Percentiles rank a stretch among this genome's conserved stretches.
These are phyloP conservation scores for Globisporangium spinosum DNA, from an alignment of 352 stramenopile genomes.

Conservation along the genomic window DNA sequence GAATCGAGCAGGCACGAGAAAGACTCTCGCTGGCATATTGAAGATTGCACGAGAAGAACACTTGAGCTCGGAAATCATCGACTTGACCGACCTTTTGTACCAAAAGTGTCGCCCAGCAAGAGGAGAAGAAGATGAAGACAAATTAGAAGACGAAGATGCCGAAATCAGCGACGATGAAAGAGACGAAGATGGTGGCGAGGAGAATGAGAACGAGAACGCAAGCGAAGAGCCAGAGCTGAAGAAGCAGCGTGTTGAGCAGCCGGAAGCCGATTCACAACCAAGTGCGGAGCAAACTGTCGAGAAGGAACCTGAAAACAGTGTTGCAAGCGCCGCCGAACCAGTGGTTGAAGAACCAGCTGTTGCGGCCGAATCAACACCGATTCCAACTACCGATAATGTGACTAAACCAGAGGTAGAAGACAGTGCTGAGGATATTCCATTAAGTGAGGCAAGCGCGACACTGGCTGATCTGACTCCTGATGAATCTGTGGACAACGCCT, in stretches of 20 bases:
- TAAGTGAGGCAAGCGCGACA: slow-evolving; percentile 18
- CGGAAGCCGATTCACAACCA: not conserved
- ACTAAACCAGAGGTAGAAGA: not conserved
- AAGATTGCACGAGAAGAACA: slow-evolving; percentile 64
- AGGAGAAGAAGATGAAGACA: slow-evolving; percentile 25
- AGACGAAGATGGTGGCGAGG: slow-evolving; percentile 18
- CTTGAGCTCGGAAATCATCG: slow-evolving; percentile 49
- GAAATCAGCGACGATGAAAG: slow-evolving; percentile 25
- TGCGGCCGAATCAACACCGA: not conserved
- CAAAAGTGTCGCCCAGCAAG: slow-evolving; percentile 53
- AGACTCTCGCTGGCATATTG: slow-evolving; percentile 45
- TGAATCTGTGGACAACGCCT: not conserved
- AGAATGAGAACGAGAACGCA: slow-evolving; percentile 21
- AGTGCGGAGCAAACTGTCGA: slow-evolving; percentile 1
- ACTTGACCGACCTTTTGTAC: slow-evolving; percentile 47
- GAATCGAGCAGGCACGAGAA: slow-evolving; percentile 44
- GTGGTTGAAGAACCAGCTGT: not conserved
- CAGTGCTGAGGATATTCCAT: slow-evolving; percentile 12
- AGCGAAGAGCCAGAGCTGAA: slow-evolving; percentile 34
- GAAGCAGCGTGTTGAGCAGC: slow-evolving; percentile 28
- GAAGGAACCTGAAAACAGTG: not conserved
- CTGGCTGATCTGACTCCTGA: slow-evolving; percentile 17
- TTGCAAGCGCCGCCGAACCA: not conserved
- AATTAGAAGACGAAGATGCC: slow-evolving; percentile 35
- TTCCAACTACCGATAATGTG: not conserved